phyloP scores from a whole-genome alignment of 805 yeast species.

The Myxozyma neotropica region DNA sequence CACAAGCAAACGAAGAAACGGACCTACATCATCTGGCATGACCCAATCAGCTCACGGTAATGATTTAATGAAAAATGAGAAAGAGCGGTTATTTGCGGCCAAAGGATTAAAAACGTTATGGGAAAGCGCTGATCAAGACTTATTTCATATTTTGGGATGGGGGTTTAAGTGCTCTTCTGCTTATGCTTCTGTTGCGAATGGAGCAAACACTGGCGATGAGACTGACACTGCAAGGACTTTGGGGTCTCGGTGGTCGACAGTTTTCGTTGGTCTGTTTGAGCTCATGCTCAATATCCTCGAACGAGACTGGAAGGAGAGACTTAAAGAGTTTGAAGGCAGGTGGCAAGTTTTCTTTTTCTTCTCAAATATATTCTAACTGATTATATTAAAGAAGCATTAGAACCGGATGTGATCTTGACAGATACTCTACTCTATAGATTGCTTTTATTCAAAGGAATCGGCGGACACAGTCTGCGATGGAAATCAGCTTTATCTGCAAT shows the following conservation, averaged over 20 bases:
- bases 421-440: slow-evolving; percentile 7
- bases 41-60: not conserved
- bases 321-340: not conserved
- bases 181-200: not conserved
- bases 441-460: slow-evolving; percentile 4
- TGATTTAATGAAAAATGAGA: not conserved
- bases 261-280: slow-evolving; percentile 6
- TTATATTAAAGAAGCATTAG: not conserved
- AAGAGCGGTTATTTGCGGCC: not conserved
- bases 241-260: slow-evolving; percentile 22
- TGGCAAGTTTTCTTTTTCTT: not conserved
- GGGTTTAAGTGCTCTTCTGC: slow-evolving; percentile 26
- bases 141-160: slow-evolving; percentile 29
- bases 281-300: slow-evolving; percentile 13
- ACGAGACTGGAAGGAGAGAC: slow-evolving; percentile 18
- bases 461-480: slow-evolving; percentile 15
- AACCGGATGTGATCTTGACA: not conserved
- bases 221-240: not conserved
- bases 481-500: slow-evolving; percentile 23
- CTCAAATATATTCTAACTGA: not conserved
- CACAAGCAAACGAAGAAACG: not conserved
- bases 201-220: not conserved
- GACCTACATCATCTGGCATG: not conserved
- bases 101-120: slow-evolving; percentile 16
- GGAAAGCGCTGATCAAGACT: slow-evolving; percentile 17